Conservation (phyloP, 2,329 filamentous ascomycete species). For the Colletotrichum chlorophyti region DNA sequence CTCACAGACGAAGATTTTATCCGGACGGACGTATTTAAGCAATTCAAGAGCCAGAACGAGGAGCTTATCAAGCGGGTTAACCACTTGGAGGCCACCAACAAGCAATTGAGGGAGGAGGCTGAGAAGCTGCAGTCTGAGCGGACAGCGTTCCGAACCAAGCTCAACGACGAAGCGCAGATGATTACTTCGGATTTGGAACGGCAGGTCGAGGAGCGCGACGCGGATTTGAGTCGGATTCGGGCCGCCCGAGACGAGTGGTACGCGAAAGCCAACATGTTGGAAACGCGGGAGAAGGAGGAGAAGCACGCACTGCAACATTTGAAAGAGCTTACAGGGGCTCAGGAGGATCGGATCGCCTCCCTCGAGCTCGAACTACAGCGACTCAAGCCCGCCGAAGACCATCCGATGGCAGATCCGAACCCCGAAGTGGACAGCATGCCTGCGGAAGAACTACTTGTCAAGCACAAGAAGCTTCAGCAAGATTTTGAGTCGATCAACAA, state of each 20-base stretch:
- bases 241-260: conserved; percentile 84
- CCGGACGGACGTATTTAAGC: conserved; percentile 91
- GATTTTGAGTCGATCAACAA: conserved; percentile 86
- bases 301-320: conserved; percentile 73
- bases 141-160: conserved; percentile 78
- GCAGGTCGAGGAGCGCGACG: conserved; percentile 80
- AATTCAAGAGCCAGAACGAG: conserved; percentile 87
- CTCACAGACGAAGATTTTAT: conserved; percentile 93
- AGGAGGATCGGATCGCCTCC: conserved; percentile 80
- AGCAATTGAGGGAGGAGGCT: conserved; percentile 82
- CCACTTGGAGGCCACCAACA: conserved; percentile 87
- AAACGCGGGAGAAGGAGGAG: conserved; percentile 80
- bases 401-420: conserved; percentile 50
- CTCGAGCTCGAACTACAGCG: conserved; percentile 85
- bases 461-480: conserved; percentile 76
- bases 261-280: conserved; percentile 81
- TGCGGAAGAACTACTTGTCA: conserved; percentile 74
- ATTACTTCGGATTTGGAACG: conserved; percentile 80
- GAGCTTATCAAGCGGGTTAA: conserved; percentile 93
- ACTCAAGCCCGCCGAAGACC: conserved; percentile 58
- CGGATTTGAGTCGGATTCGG: conserved; percentile 85
- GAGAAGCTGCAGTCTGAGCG: conserved; percentile 86
- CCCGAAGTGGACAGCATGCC: conserved; percentile 65
- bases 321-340: conserved; percentile 79
- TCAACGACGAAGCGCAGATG: conserved; percentile 81